A percentile compares a stretch with the other conserved stretches of the same genome.
Evolutionary conservation across 23 red algal species (phyloP).

Genomic region (Gracilaria caudata): DNA sequence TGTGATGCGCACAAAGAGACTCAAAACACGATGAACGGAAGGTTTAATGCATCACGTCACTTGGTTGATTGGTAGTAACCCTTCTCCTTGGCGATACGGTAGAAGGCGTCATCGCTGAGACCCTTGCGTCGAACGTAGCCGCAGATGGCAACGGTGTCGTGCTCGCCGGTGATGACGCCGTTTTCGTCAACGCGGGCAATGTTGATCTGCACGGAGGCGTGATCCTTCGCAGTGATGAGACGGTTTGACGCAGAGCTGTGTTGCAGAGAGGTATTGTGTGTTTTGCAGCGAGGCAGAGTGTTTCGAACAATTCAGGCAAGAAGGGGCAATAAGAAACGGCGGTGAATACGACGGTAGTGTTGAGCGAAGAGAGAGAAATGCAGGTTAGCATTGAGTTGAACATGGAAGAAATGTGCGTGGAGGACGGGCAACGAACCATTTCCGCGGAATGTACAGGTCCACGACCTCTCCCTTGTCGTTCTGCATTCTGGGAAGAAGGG

Average conservation of each 20-base stretch:
- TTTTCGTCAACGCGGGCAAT: constrained; percentile 91
- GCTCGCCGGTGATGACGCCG: constrained; percentile 80
- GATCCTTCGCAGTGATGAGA: constrained; percentile 93
- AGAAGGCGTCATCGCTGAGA: constrained; percentile 85
- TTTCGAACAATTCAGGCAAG: not conserved
- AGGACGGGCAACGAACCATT: constrained; percentile 73
- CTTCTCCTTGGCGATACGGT: constrained; percentile 79
- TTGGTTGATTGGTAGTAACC: constrained; percentile 65
- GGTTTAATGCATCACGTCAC: not conserved
- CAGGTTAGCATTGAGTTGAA: not conserved
- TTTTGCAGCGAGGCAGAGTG: too few species aligned
- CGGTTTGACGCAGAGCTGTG: constrained; percentile 91
- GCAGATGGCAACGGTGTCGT: constrained; percentile 88
- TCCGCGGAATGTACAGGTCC: constrained; percentile 98
- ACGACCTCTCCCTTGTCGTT: constrained; percentile 94
- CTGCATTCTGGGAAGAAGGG: constrained; percentile 73
- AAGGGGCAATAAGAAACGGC: not conserved
- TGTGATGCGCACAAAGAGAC: not conserved
- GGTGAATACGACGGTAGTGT: not conserved
- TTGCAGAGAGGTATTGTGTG: not conserved
- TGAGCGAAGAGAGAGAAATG: not conserved
- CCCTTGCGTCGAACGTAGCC: constrained; percentile 93
- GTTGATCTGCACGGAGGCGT: constrained; percentile 97
- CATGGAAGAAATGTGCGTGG: not conserved
- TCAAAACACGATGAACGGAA: too few species aligned